Percentiles rank a stretch among this genome's conserved stretches.
Evolutionary conservation across 2,329 filamentous ascomycete genomes (phyloP).

Genomic region (Aspergillus hiratsukae): DNA sequence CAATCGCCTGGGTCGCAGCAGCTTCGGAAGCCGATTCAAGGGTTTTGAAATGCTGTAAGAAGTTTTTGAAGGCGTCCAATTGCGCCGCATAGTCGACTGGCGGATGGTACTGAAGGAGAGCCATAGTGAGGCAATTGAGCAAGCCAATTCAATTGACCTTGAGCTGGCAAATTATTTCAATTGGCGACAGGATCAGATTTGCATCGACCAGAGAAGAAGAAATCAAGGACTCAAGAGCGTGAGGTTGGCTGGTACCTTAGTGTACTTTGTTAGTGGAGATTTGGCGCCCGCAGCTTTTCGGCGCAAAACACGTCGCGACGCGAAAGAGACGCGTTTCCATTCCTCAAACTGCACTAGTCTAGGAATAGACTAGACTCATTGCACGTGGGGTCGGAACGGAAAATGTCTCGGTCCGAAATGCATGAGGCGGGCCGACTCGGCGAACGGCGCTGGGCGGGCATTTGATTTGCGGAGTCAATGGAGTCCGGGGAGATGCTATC

Average conservation of each 20-base stretch:
- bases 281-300: constrained; percentile 10
- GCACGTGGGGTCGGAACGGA: constrained; percentile 30
- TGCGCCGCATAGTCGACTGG: constrained; percentile 86
- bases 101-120: constrained; percentile 73
- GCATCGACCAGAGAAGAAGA: constrained; percentile 9
- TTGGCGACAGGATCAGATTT: constrained; percentile 7
- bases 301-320: constrained; percentile 25
- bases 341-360: constrained; percentile 14
- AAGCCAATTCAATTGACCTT: constrained; percentile 17
- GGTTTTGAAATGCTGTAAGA: constrained; percentile 81
- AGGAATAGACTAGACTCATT: constrained; percentile 3
- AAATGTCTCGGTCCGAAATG: constrained; percentile 28
- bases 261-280: constrained; percentile 3
- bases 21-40: constrained; percentile 59
- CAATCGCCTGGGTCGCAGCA: constrained; percentile 73
- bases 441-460: constrained; percentile 17
- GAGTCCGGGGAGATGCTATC: constrained; percentile 21
- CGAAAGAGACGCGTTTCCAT: constrained; percentile 23
- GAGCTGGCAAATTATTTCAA: constrained; percentile 13
- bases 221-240: constrained; percentile 7
- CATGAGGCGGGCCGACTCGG: constrained; percentile 17
- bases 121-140: constrained; percentile 56
- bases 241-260: constrained; percentile 4
- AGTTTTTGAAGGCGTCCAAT: constrained; percentile 75
- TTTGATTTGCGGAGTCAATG: constrained; percentile 21